Percentiles rank a stretch among this genome's conserved stretches.
Evolutionary conservation across 2,329 filamentous ascomycete species (phyloP).

Genomic region (Hypoxylon sp.): DNA sequence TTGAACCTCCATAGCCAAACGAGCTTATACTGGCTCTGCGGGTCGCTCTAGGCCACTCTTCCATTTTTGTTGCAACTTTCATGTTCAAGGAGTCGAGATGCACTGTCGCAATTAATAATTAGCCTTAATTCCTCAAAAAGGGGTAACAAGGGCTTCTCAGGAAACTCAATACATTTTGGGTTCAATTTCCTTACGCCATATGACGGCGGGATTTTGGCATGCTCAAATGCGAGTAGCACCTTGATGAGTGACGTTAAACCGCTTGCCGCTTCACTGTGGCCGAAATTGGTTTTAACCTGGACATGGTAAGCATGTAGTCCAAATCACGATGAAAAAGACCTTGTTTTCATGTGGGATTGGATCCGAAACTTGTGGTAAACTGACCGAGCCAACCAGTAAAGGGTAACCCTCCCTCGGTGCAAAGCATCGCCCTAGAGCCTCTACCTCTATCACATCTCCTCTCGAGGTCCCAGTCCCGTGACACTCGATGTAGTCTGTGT

Average conservation of each 20-base stretch:
- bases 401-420: constrained; percentile 17
- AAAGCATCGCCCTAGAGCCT: constrained; percentile 24
- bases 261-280: constrained; percentile 47
- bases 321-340: too few species aligned
- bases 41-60: not conserved
- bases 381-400: constrained; percentile 35
- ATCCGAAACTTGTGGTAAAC: constrained; percentile 1
- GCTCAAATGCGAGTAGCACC: constrained; percentile 39
- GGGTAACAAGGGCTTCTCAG: too few species aligned
- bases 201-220: constrained; percentile 32
- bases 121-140: too few species aligned
- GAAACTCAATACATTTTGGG: constrained; percentile 30
- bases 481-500: constrained; percentile 48
- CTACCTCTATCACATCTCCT: constrained; percentile 47
- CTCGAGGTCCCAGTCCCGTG: constrained; percentile 48
- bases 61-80: not conserved
- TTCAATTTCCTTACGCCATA: constrained; percentile 41
- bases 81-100: not conserved
- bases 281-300: constrained; percentile 39
- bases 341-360: too few species aligned
- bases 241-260: constrained; percentile 46
- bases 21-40: not conserved
- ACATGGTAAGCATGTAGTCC: too few species aligned
- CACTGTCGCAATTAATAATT: too few species aligned
- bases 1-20: not conserved